Conservation (phyloP, 1,139 yeast species). For the Meyerozyma elateridarum region DNA sequence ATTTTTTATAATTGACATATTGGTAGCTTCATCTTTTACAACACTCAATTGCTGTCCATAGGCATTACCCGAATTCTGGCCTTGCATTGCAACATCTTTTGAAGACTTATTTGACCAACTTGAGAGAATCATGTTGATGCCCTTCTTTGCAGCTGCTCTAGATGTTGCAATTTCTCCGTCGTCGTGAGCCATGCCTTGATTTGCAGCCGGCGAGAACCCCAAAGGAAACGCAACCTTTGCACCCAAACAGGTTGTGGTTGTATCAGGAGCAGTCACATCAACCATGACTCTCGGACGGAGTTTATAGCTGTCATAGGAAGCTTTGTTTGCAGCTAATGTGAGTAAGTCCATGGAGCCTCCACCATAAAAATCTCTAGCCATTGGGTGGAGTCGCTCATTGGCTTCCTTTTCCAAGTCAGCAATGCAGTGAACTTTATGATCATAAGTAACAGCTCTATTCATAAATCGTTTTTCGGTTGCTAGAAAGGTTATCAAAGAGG, state of each 20-base stretch:
- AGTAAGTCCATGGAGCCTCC: constrained; percentile 1
- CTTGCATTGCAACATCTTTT: constrained; percentile 1
- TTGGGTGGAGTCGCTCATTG: constrained; percentile 1
- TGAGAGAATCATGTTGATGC: constrained; percentile 5
- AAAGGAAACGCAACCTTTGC: constrained; percentile 1
- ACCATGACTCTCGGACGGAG: constrained; percentile 2
- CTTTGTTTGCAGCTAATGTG: constrained; percentile 1
- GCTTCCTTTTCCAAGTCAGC: constrained; percentile 4
- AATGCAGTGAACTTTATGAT: constrained; percentile 1
- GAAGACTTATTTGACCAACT: constrained; percentile 1
- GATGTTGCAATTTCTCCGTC: constrained; percentile 8
- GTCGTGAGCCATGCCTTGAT: constrained; percentile 8
- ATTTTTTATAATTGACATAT: constrained; percentile 10
- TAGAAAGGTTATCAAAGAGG: no score
- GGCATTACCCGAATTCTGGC: constrained; percentile 1
- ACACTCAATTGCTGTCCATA: constrained; percentile 4
- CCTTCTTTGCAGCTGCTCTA: constrained; percentile 7
- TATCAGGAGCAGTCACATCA: constrained; percentile 1
- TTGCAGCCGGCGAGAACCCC: constrained; percentile 3
- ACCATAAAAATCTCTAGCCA: constrained; percentile 1
- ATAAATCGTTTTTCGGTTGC: no score
- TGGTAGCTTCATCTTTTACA: background rate
- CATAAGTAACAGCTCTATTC: constrained; percentile 2
- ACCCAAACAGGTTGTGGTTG: background rate
- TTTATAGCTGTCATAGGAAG: constrained; percentile 1